Percentiles rank a stretch among this genome's conserved stretches.
Conservation (phyloP, 352 stramenopile genomes). For the Globisporangium barbulae region DNA sequence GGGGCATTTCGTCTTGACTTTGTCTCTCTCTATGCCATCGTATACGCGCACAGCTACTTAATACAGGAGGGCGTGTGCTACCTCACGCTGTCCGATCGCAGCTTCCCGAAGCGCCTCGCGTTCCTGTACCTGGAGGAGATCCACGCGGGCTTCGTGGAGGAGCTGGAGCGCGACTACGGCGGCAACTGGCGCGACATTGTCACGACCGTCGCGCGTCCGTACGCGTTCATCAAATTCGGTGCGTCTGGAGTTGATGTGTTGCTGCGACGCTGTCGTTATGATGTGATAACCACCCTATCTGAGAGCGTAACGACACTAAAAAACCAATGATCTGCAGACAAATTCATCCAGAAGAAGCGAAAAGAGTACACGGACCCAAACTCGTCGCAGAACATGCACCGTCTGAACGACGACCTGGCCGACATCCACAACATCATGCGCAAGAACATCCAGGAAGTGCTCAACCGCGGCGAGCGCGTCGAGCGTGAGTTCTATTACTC, state of each 20-base stretch:
- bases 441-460: conserved; percentile 96
- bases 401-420: conserved; percentile 96
- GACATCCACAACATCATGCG: conserved; percentile 99
- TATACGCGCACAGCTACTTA: conserved; percentile 85
- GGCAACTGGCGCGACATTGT: conserved; percentile 90
- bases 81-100: conserved; percentile 94
- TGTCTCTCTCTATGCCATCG: not conserved
- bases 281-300: not conserved
- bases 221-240: conserved; percentile 99
- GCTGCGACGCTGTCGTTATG: no score
- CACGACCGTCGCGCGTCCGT: conserved; percentile 95
- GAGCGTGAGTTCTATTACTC: conserved; percentile 49
- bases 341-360: conserved; percentile 97
- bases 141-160: conserved; percentile 91
- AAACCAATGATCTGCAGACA: conserved; percentile 54
- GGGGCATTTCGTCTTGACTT: not conserved
- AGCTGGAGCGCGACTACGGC: conserved; percentile 92
- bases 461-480: conserved; percentile 88
- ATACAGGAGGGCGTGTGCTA: conserved; percentile 97
- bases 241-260: conserved; percentile 10
- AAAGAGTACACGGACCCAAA: conserved; percentile 97
- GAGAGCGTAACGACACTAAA: not conserved
- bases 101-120: conserved; percentile 96
- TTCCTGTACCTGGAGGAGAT: conserved; percentile 98
- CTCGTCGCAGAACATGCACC: conserved; percentile 93